Evolutionary conservation across 1,284 basidiomycete genomes (phyloP).

Genomic region (Cutaneotrichosporon cutaneum): DNA sequence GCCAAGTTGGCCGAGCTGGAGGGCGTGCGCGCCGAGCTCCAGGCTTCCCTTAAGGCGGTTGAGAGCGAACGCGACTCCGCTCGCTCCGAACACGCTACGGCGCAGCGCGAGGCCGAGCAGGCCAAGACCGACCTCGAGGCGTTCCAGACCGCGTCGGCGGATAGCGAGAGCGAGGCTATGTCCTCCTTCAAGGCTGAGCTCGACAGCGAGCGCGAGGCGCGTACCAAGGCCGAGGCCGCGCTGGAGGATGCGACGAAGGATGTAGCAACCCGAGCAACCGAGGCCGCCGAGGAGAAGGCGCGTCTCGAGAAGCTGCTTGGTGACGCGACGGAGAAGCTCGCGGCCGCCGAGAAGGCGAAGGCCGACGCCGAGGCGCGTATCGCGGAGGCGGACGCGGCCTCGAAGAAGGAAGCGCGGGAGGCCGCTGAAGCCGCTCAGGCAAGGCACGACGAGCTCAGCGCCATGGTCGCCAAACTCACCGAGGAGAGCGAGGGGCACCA

Average conservation of each 20-base stretch:
- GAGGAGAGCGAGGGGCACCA: constrained; percentile 12
- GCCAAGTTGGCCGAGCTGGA: constrained; percentile 16
- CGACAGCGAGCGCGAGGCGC: constrained; percentile 13
- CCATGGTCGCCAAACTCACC: not conserved
- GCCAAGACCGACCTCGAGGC: constrained; percentile 9
- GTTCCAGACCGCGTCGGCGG: constrained; percentile 2
- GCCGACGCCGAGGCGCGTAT: constrained; percentile 1
- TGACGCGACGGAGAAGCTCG: constrained; percentile 6
- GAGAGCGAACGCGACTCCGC: constrained; percentile 15
- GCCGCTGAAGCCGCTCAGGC: constrained; percentile 2
- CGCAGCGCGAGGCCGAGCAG: constrained; percentile 14
- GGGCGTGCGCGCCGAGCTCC: constrained; percentile 12
- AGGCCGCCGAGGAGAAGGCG: constrained; percentile 7
- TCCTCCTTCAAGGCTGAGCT: constrained; percentile 31
- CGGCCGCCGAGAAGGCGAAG: not conserved
- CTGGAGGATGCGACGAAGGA: constrained; percentile 8
- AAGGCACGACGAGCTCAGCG: constrained; percentile 14
- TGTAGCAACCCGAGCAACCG: not conserved
- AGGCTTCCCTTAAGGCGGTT: constrained; percentile 12
- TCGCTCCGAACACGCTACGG: not conserved
- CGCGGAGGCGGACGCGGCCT: not conserved
- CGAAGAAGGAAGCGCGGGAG: constrained; percentile 1
- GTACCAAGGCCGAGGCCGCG: constrained; percentile 4
- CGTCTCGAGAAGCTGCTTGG: constrained; percentile 8
- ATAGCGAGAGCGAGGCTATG: constrained; percentile 30